Conservation (phyloP, 306 rosid species). For the Prinsepia uniflora region DNA sequence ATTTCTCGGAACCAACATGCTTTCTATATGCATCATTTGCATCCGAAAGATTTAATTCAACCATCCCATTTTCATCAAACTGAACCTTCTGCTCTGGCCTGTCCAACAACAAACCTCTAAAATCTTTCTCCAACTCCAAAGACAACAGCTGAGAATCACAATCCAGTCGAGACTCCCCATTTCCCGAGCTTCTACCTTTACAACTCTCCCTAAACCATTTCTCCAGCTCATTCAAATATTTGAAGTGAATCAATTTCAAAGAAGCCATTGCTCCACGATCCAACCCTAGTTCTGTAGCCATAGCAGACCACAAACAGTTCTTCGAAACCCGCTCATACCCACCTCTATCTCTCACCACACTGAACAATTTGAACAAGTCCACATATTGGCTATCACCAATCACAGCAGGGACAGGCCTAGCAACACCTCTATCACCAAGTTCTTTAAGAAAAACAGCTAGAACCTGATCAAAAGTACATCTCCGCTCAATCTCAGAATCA, state of each 20-base stretch:
- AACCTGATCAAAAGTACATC: slow-evolving; percentile 47
- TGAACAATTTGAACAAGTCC: slow-evolving; percentile 61
- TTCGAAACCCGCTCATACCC: slow-evolving; percentile 58
- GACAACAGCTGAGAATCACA: slow-evolving; percentile 32
- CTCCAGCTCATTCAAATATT: slow-evolving; percentile 64
- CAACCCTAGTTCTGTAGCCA: slow-evolving; percentile 48
- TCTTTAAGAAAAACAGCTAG: slow-evolving; percentile 48
- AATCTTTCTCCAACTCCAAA: slow-evolving; percentile 48
- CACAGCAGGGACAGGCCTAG: slow-evolving; percentile 58
- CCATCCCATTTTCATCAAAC: slow-evolving; percentile 27
- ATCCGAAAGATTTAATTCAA: slow-evolving; percentile 23
- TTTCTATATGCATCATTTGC: slow-evolving; percentile 21
- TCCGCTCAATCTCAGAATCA: slow-evolving; percentile 29
- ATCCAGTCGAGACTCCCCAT: slow-evolving; percentile 30
- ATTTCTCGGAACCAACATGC: slow-evolving; percentile 21
- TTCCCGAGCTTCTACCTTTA: slow-evolving; percentile 36
- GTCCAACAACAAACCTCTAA: slow-evolving; percentile 36
- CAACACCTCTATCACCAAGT: slow-evolving; percentile 31
- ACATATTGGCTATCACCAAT: slow-evolving; percentile 48
- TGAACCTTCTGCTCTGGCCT: slow-evolving; percentile 25
- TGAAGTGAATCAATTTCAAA: slow-evolving; percentile 54
- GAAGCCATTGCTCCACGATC: slow-evolving; percentile 35
- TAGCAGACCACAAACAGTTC: slow-evolving; percentile 58
- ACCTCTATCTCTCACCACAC: slow-evolving; percentile 61
- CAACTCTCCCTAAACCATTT: slow-evolving; percentile 49